phyloP scores from a whole-genome alignment of 208 protist genomes.

The Crithidia sp. region DNA sequence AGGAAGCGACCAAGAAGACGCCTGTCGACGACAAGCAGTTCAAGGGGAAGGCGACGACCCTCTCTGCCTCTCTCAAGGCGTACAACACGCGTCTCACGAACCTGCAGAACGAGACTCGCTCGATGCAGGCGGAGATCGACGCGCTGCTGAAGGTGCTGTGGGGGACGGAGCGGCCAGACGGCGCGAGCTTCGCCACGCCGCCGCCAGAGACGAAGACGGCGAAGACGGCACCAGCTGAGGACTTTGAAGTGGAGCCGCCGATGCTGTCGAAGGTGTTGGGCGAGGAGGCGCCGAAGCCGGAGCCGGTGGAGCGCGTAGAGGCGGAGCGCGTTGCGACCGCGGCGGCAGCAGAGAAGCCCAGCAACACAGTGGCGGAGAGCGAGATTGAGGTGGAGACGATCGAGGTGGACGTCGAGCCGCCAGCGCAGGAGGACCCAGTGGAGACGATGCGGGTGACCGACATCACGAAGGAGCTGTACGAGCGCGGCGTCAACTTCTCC shows the following conservation, averaged over 20 bases:
- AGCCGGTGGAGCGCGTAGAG: conserved; percentile 68
- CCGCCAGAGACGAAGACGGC: conserved; percentile 31
- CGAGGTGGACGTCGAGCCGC: conserved; percentile 80
- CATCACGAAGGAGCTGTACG: conserved; percentile 91
- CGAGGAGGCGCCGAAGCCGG: conserved; percentile 18
- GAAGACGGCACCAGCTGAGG: conserved; percentile 18
- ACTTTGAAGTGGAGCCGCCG: conserved; percentile 79
- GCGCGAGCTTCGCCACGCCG: conserved; percentile 63
- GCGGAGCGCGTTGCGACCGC: conserved; percentile 59
- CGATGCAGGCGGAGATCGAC: conserved; percentile 81
- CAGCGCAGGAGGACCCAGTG: conserved; percentile 39
- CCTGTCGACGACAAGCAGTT: conserved; percentile 71
- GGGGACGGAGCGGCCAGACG: conserved; percentile 73
- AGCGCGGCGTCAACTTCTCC: conserved; percentile 87
- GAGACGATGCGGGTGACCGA: conserved; percentile 88
- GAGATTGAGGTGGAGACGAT: conserved; percentile 88
- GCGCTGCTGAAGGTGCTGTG: conserved; percentile 81
- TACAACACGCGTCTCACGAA: conserved; percentile 85
- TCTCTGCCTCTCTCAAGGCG: conserved; percentile 84
- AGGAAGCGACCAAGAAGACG: conserved; percentile 53
- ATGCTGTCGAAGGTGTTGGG: conserved; percentile 56
- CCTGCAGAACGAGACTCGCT: conserved; percentile 84
- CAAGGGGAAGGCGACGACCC: conserved; percentile 74
- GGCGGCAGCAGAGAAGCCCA: not conserved
- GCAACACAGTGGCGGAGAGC: conserved; percentile 29